Percentiles rank a stretch among this genome's conserved stretches.
These are phyloP conservation scores for Jackrogersella multiformis DNA, from an alignment of 495 filamentous ascomycete genomes.

Conservation along the genomic window DNA sequence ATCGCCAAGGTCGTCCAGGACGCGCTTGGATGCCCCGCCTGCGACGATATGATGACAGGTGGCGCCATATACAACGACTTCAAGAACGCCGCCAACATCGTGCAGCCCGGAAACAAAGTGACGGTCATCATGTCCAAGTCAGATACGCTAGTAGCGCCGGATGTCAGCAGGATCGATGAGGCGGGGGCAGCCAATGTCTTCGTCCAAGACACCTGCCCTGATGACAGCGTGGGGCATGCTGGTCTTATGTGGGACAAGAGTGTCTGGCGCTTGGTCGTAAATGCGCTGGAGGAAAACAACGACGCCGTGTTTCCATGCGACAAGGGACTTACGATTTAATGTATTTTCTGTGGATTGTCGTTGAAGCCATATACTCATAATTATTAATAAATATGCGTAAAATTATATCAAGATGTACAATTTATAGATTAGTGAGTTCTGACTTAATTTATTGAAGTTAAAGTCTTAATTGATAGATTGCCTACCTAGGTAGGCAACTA, in stretches of 20 bases:
- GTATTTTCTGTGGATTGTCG: too few relatives aligned
- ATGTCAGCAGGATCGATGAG: constrained; percentile 56
- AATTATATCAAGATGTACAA: too few relatives aligned
- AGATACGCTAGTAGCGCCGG: constrained; percentile 62
- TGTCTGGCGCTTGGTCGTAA: constrained; percentile 64
- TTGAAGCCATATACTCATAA: too few relatives aligned
- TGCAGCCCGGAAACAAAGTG: constrained; percentile 57
- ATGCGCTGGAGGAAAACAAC: constrained; percentile 55
- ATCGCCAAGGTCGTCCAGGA: constrained; percentile 49
- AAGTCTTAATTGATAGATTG: too few relatives aligned
- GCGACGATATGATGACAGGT: constrained; percentile 55
- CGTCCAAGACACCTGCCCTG: constrained; percentile 58
- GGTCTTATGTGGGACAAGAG: constrained; percentile 63
- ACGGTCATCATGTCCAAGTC: constrained; percentile 60
- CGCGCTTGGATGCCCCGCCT: constrained; percentile 57
- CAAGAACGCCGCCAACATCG: constrained; percentile 57
- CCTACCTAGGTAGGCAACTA: too few relatives aligned
- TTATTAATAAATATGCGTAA: too few relatives aligned
- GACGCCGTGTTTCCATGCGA: constrained; percentile 40
- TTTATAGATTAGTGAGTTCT: too few relatives aligned
- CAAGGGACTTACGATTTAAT: constrained; percentile 35
- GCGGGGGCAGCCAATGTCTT: constrained; percentile 55
- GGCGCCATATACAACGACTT: constrained; percentile 49
- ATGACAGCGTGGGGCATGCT: constrained; percentile 62
- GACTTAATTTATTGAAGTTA: too few relatives aligned